A percentile compares a stretch with the other conserved stretches of the same genome.
Evolutionary conservation across 257 asterid genomes (phyloP).

Genomic region (Asclepias syriaca): DNA sequence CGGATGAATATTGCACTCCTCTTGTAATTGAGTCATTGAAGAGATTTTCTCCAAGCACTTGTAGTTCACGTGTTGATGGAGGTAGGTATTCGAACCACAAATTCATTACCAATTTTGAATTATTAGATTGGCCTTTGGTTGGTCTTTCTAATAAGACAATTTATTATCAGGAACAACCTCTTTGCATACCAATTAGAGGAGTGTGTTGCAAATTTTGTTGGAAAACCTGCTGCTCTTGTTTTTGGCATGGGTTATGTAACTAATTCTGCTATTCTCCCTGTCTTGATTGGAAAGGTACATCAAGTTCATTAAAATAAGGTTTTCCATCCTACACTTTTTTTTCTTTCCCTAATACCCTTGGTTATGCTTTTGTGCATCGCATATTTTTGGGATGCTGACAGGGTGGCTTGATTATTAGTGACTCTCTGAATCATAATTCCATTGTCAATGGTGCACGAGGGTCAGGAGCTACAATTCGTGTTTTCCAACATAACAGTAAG

Average conservation of each 20-base stretch:
- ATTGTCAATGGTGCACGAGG: conserved; percentile 99
- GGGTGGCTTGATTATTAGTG: conserved; percentile 97
- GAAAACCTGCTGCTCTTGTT: conserved; percentile 89
- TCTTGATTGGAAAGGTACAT: conserved; percentile 75
- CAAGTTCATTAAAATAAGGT: conserved; percentile 9
- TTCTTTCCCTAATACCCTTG: background rate
- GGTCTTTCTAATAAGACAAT: conserved; percentile 4
- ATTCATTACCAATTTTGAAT: conserved; percentile 6
- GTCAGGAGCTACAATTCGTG: conserved; percentile 92
- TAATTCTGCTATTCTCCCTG: conserved; percentile 95
- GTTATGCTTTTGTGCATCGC: conserved; percentile 10
- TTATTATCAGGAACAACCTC: conserved; percentile 64
- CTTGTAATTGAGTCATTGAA: conserved; percentile 87
- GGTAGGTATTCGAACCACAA: conserved; percentile 40
- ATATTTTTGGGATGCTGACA: conserved; percentile 24
- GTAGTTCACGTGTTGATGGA: conserved; percentile 95
- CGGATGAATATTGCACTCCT: conserved; percentile 98
- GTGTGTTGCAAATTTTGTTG: conserved; percentile 80
- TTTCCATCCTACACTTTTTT: conserved; percentile 3
- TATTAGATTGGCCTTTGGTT: background rate
- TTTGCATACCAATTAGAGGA: conserved; percentile 74
- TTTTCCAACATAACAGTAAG: conserved; percentile 95
- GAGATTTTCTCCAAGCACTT: conserved; percentile 75
- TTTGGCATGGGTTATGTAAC: conserved; percentile 99
- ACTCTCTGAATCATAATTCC: conserved; percentile 94